A percentile compares a stretch with the other conserved stretches of the same genome.
phyloP scores from a whole-genome alignment of 2,329 filamentous ascomycete species.

The Hymenoscyphus fraxineus region DNA sequence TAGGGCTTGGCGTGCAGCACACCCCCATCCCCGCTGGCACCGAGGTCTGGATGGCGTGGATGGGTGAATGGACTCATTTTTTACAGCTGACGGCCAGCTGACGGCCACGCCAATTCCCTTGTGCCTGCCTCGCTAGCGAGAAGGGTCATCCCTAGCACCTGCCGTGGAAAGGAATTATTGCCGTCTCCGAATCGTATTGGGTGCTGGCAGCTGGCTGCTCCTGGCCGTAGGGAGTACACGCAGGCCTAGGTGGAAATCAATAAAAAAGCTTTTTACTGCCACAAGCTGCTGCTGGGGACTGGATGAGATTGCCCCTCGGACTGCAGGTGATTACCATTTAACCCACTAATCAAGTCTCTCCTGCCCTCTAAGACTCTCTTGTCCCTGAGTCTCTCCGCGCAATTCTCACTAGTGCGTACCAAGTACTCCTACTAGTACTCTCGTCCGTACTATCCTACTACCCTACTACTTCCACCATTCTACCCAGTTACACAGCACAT shows the following conservation, averaged over 20 bases:
- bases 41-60: neutral
- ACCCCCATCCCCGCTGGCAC: too few species aligned
- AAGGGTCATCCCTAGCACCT: neutral
- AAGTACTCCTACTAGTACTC: neutral
- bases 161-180: neutral
- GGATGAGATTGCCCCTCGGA: neutral
- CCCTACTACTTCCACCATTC: neutral
- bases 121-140: neutral
- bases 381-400: neutral
- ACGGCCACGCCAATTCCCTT: neutral
- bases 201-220: too few species aligned
- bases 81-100: neutral
- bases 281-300: too few species aligned
- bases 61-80: neutral
- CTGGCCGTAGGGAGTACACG: too few species aligned
- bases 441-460: neutral
- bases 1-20: neutral
- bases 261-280: conserved; percentile 2
- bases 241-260: neutral
- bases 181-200: neutral
- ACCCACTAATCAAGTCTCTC: neutral
- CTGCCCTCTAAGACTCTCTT: neutral
- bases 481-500: neutral
- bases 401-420: neutral
- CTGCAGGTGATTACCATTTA: neutral